Evolutionary conservation across 139 green algal genomes (phyloP).

Genomic region (Microglena sp.): DNA sequence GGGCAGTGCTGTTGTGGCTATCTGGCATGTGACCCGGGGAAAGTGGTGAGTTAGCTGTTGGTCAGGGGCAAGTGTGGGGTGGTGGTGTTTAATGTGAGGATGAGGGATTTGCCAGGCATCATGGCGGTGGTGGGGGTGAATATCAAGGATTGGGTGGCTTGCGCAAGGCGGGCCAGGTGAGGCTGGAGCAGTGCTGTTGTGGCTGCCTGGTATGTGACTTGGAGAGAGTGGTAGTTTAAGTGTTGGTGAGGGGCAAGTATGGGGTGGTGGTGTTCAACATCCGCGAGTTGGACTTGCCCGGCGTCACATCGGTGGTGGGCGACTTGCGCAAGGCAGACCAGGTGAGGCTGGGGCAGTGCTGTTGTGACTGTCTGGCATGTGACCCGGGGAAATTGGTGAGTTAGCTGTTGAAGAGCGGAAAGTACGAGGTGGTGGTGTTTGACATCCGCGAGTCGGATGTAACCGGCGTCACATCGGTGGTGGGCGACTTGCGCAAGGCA

Average conservation of each 20-base stretch:
- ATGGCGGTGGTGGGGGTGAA: conserved; percentile 13
- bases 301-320: conserved; percentile 17
- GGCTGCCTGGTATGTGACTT: no score
- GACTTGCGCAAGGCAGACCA: conserved; percentile 49
- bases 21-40: no score
- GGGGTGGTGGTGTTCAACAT: conserved; percentile 73
- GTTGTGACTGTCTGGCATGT: no score
- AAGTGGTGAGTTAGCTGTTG: conserved; percentile 65
- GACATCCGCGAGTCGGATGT: conserved; percentile 64
- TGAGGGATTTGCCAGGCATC: no score
- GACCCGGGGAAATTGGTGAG: conserved; percentile 71
- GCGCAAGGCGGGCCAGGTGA: conserved; percentile 37
- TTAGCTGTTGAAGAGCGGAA: conserved; percentile 48
- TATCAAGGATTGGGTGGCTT: no score
- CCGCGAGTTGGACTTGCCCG: no score
- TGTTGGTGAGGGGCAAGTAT: conserved; percentile 50
- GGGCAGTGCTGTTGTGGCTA: no score
- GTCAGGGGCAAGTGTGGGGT: conserved; percentile 51
- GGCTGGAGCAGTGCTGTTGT: no score
- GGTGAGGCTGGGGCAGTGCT: no score
- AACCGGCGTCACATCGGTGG: no score
- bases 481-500: conserved; percentile 51
- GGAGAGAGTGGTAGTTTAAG: conserved; percentile 44
- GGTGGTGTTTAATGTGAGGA: conserved; percentile 64
- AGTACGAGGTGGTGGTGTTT: conserved; percentile 64